A percentile compares a stretch with the other conserved stretches of the same genome.
Conservation (phyloP, 176 grass and related monocot species). For the Carex kokanica region DNA sequence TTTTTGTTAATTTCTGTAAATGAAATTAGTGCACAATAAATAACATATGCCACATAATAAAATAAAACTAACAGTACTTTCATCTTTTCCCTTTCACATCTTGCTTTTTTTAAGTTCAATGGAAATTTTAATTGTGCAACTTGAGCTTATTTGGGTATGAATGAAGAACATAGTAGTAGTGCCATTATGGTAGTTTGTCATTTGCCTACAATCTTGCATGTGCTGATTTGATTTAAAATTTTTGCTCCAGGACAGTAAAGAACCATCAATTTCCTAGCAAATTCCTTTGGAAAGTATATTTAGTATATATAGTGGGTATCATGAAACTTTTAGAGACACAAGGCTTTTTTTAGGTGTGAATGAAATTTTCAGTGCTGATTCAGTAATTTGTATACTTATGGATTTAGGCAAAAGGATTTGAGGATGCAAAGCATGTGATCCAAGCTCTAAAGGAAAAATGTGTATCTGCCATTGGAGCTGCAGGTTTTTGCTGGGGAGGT, state of each 20-base stretch:
- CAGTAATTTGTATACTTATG: neutral
- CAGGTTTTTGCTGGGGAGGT: constrained; percentile 56
- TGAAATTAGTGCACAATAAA: no score
- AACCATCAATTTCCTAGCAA: neutral
- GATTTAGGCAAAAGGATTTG: constrained; percentile 38
- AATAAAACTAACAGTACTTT: no score
- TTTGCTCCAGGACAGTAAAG: neutral
- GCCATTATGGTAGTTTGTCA: neutral
- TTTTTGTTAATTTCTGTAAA: no score
- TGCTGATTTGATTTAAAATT: neutral
- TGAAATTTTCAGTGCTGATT: neutral
- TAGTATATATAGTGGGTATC: neutral
- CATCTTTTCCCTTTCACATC: neutral
- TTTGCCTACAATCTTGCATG: neutral
- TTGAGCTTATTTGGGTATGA: neutral
- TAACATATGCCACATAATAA: no score
- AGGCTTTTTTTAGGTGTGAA: neutral
- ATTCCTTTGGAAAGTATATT: neutral
- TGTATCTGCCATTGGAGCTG: constrained; percentile 36
- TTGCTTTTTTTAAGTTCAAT: neutral
- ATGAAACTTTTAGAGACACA: neutral
- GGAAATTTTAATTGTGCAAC: neutral
- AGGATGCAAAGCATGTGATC: constrained; percentile 46
- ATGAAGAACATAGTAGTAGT: neutral
- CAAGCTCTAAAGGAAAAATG: constrained; percentile 36